Base-by-base conservation (phyloP, 2,329 filamentous ascomycete genomes). In the Celoporthe dispersa region DNA sequence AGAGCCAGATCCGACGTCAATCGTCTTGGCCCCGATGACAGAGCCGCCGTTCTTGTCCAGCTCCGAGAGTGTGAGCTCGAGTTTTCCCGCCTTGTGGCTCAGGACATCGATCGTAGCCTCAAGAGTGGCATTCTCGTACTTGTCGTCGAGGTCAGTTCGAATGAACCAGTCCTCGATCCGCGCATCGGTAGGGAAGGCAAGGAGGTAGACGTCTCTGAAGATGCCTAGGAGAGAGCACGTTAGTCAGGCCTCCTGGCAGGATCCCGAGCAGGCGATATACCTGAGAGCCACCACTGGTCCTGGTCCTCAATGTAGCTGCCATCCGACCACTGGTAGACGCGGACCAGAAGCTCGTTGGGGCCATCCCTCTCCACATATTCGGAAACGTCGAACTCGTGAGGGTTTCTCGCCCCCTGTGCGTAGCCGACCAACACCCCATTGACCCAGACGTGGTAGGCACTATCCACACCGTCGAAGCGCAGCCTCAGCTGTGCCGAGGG, bases 381-480 rank as follows among this genome's bases (percentile, higher is more conserved):
- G 0, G 88, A 89, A 16, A 93, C 81, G 71, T 93, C 91, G 73
- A 92, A 93, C 75, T 93, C 91, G 9, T 88, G 85, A 0, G 91
- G 84, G 73, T 93, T 93, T 51, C 91, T 83, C 12, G 87, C 87
- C 0, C 91, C 91, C 75, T 93, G 90, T 2, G 87, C 87, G 74
- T 92, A 93, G 2, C 91, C 91, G 2, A 92, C 81, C 48, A 88
- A 79, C 22, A 81, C 76, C 0, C 89, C 88, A 73, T 93, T 93
- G 8, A 93, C 80, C 84, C 86, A 92, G 14, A 92, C 79, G 77
- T 92, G 90, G 74, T 90, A 93, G 0, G 90, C 88, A 74, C 88
- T 90, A 74, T 93, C 91, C 0, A 93, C 90, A 1, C 91, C 91
- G 68, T 93, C 91, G 71, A 92, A 93, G 14, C 91, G 83, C 31